These are phyloP conservation scores for Annona cherimola DNA, from an alignment of 164 flowering plant species.

Conservation along the genomic window DNA sequence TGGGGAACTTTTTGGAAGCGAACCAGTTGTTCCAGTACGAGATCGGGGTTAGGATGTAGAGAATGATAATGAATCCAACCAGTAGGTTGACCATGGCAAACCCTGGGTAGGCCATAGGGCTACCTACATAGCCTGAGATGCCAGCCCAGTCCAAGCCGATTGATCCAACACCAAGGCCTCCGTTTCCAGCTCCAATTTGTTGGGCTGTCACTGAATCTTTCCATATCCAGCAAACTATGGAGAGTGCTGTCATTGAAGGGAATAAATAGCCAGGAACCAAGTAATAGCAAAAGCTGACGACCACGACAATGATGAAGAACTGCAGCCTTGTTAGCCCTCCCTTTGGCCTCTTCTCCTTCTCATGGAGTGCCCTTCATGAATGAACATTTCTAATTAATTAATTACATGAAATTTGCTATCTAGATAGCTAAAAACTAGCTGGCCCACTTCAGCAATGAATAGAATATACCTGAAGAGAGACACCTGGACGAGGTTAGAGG, in stretches of 20 bases:
- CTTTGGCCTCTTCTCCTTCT: slow-evolving; percentile 37
- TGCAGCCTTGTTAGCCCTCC: slow-evolving; percentile 54
- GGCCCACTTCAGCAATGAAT: background rate
- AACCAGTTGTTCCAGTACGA: slow-evolving; percentile 48
- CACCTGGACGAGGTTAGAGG: slow-evolving; percentile 11
- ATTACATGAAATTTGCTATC: background rate
- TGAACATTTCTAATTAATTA: background rate
- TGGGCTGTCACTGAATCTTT: slow-evolving; percentile 33
- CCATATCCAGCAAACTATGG: slow-evolving; percentile 57
- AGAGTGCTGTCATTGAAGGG: slow-evolving; percentile 43
- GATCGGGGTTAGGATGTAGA: slow-evolving; percentile 39
- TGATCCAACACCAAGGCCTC: slow-evolving; percentile 57
- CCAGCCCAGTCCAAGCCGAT: slow-evolving; percentile 54
- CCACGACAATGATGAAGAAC: slow-evolving; percentile 45
- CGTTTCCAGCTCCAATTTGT: slow-evolving; percentile 47
- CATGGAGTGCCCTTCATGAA: slow-evolving; percentile 49
- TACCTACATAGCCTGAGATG: slow-evolving; percentile 36
- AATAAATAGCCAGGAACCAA: slow-evolving; percentile 32
- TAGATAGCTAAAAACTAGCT: background rate
- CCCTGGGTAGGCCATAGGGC: slow-evolving; percentile 53
- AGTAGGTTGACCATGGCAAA: slow-evolving; percentile 39
- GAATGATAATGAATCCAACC: slow-evolving; percentile 30
- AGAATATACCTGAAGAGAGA: slow-evolving; percentile 11
- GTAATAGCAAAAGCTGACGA: slow-evolving; percentile 40
- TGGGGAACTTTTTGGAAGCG: slow-evolving; percentile 49